Conservation (phyloP, 768 basidiomycete species). For the Aureoboletus auriporus region DNA sequence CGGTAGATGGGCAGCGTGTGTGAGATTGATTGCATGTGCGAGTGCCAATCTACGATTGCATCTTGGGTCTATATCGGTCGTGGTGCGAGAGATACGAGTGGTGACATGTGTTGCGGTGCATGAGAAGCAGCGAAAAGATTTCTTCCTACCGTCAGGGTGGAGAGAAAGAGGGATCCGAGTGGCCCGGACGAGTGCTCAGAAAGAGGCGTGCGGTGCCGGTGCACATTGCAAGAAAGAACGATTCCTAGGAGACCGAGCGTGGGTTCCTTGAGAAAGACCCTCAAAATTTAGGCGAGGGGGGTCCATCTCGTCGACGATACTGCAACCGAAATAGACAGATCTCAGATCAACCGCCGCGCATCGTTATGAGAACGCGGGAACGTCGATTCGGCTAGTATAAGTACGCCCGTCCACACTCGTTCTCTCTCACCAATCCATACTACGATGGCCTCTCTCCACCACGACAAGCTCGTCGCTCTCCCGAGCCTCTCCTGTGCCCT, state of each 20-base stretch:
- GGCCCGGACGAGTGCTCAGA: too few species aligned
- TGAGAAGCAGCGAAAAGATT: neutral
- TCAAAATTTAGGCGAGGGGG: constrained; percentile 29
- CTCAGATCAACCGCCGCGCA: constrained; percentile 23
- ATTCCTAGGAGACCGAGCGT: too few species aligned
- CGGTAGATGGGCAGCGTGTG: too few species aligned
- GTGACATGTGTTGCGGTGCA: too few species aligned
- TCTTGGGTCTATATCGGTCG: neutral
- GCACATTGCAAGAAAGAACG: too few species aligned
- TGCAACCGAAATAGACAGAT: constrained; percentile 17
- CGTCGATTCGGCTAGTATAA: constrained; percentile 6
- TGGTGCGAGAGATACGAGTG: neutral
- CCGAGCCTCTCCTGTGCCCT: constrained; percentile 71
- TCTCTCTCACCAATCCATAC: neutral
- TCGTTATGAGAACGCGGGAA: constrained; percentile 22
- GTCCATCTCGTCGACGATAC: constrained; percentile 14
- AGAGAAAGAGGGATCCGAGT: too few species aligned
- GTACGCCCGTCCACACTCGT: constrained; percentile 7
- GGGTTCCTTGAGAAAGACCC: constrained; percentile 14
- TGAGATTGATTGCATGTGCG: too few species aligned
- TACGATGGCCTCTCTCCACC: constrained; percentile 33
- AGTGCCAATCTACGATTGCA: too few species aligned
- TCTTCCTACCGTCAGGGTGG: neutral
- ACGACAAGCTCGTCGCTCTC: constrained; percentile 61
- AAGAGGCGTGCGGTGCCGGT: too few species aligned